Evolutionary conservation across 345 rosid species (phyloP).

Genomic region (Rhodamnia rubescens): DNA sequence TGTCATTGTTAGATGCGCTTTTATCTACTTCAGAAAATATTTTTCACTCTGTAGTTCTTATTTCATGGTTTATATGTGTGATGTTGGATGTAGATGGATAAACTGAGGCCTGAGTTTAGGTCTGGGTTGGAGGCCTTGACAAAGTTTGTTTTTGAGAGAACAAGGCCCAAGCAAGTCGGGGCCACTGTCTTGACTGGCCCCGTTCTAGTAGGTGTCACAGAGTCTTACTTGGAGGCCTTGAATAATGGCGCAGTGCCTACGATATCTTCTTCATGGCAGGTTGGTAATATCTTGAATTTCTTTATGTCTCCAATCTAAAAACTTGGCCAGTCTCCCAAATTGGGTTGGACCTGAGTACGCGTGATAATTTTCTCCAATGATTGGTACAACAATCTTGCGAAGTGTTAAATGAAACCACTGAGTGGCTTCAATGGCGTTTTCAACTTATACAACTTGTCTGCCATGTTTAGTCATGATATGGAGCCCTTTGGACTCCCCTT

Average conservation of each 20-base stretch:
- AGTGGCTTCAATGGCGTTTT: background rate
- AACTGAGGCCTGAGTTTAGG: slow-evolving; percentile 75
- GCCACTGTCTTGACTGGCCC: slow-evolving; percentile 93
- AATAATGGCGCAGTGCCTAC: slow-evolving; percentile 99
- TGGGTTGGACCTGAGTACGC: background rate
- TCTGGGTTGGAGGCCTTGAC: slow-evolving; percentile 89
- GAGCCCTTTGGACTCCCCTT: background rate
- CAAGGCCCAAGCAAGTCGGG: slow-evolving; percentile 94
- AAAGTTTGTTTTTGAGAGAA: slow-evolving; percentile 93
- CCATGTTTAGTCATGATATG: background rate
- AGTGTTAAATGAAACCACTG: background rate
- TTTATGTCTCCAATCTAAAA: background rate
- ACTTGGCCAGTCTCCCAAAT: background rate
- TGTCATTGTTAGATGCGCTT: background rate
- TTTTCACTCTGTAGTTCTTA: background rate
- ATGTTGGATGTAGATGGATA: slow-evolving; percentile 45
- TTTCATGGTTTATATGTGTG: background rate
- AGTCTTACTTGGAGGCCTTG: slow-evolving; percentile 89
- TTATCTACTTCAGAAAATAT: background rate
- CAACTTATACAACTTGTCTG: background rate
- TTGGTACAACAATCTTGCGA: background rate
- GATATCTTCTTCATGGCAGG: slow-evolving; percentile 99
- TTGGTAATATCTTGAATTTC: slow-evolving; percentile 10
- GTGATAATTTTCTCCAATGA: background rate
- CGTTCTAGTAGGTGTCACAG: slow-evolving; percentile 75